Base-by-base conservation (phyloP, 2,329 filamentous ascomycete genomes). In the Cyclaneusma minus region DNA sequence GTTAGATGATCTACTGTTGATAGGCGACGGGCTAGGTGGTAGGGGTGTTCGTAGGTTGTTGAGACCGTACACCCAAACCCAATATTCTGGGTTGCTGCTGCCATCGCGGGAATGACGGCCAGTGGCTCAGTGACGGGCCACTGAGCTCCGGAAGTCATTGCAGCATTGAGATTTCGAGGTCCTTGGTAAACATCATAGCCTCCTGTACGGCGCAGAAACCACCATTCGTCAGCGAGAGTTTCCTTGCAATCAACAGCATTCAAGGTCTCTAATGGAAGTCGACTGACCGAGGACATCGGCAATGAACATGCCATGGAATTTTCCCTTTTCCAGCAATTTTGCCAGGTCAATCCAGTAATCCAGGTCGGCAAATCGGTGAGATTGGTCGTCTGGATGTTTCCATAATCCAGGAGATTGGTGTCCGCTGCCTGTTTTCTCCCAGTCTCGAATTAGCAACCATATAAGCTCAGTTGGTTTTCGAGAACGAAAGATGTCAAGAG, bases 101-200 rank as follows among this genome's bases (percentile, higher is more conserved):
- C 72, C 71, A 79, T 77, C 2, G 72, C 69, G 4, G 70, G 59
- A 0, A 78, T 55, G 1, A 70, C 56, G 1, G 61, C 58, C 3
- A 77, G 41, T 0, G 72, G 72, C 40, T 79, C 72, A 32, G 72
- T 74, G 5, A 77, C 67, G 0, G 71, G 72, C 62, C 67, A 77
- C 44, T 79, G 74, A 0, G 73, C 69, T 2, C 69, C 73, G 0
- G 68, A 65, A 1, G 56, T 42, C 21, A 74, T 59, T 1, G 70
- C 67, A 0, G 71, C 62, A 3, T 62, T 58, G 2, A 75, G 52
- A 17, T 37, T 40, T 13, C 25, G 25, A 12, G 25, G 25, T 29
- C 64, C 70, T 6, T 55, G 47, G 47, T 75, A 79, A 3, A 78
- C 70, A 49, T 80, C 72, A 41, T 78, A 77, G 8, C 67, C 64